Percentiles rank a stretch among this genome's conserved stretches.
These are phyloP conservation scores for Dichomitus squalens DNA, from an alignment of 1,284 basidiomycete species.

Conservation along the genomic window DNA sequence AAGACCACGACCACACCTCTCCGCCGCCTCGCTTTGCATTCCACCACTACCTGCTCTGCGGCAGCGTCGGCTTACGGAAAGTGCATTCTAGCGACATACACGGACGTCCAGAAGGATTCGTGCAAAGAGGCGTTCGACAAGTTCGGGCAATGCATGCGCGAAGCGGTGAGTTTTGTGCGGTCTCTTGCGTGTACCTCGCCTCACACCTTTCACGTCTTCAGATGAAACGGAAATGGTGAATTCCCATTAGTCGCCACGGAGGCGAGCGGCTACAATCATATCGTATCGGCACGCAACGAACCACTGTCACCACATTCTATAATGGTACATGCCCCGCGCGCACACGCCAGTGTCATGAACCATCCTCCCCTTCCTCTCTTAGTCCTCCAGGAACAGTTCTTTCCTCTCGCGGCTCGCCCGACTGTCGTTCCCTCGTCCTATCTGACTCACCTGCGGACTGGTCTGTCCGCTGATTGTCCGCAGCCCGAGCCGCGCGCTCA, in stretches of 20 bases:
- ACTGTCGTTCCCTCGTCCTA: conserved; percentile 23
- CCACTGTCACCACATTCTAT: not conserved
- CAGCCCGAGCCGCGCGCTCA: conserved; percentile 28
- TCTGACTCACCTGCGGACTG: not conserved
- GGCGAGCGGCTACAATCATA: conserved; percentile 3
- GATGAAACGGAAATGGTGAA: conserved; percentile 71
- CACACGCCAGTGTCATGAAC: conserved; percentile 23
- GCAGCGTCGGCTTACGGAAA: conserved; percentile 78
- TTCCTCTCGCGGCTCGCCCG: conserved; percentile 16
- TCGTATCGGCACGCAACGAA: not conserved
- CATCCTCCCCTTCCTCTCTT: conserved; percentile 37
- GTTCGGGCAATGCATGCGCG: conserved; percentile 74
- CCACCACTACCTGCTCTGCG: conserved; percentile 68
- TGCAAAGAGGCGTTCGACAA: conserved; percentile 79
- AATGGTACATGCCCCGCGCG: conserved; percentile 10
- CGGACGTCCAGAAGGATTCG: conserved; percentile 74
- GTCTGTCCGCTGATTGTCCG: not conserved
- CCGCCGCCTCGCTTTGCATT: conserved; percentile 63
- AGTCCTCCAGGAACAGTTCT: conserved; percentile 47
- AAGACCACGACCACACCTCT: conserved; percentile 46
- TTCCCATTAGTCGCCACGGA: not conserved
- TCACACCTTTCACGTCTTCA: conserved; percentile 31
- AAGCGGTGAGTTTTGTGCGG: conserved; percentile 48
- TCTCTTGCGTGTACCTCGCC: not conserved
- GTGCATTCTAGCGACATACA: conserved; percentile 76